Evolutionary conservation across 495 filamentous ascomycete genomes (phyloP).

Genomic region (Staphylotrichum tortipilum): DNA sequence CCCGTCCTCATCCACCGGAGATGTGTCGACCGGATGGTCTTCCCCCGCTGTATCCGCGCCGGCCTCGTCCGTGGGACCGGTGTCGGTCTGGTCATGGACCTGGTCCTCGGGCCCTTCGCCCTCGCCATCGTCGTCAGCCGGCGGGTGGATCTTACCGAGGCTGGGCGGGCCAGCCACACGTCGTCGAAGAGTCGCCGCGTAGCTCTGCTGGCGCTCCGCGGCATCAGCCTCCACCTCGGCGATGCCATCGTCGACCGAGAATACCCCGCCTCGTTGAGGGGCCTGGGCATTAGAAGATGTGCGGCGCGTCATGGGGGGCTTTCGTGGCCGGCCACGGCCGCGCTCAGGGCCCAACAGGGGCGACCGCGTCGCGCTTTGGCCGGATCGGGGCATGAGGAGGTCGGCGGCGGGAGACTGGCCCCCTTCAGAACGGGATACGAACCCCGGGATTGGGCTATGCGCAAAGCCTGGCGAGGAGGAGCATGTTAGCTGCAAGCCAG

Average conservation of each 20-base stretch:
- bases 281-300: slow-evolving; percentile 63
- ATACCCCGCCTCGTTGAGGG: slow-evolving; percentile 76
- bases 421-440: slow-evolving; percentile 16
- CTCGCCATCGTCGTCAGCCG: slow-evolving; percentile 27
- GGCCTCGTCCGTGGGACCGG: slow-evolving; percentile 21
- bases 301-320: slow-evolving; percentile 61
- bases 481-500: background rate
- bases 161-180: slow-evolving; percentile 52
- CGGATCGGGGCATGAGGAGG: slow-evolving; percentile 13
- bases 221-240: slow-evolving; percentile 66
- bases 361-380: slow-evolving; percentile 31
- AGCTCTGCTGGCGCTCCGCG: slow-evolving; percentile 31
- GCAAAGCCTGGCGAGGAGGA: slow-evolving; percentile 14
- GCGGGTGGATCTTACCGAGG: slow-evolving; percentile 51
- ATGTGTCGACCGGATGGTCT: slow-evolving; percentile 26
- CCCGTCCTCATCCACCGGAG: slow-evolving; percentile 45
- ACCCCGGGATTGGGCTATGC: slow-evolving; percentile 23
- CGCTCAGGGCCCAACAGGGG: slow-evolving; percentile 52
- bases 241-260: slow-evolving; percentile 87
- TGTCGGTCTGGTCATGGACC: slow-evolving; percentile 10
- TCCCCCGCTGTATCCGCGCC: slow-evolving; percentile 18
- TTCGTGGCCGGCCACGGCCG: slow-evolving; percentile 51
- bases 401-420: slow-evolving; percentile 26
- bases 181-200: slow-evolving; percentile 64
- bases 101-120: slow-evolving; percentile 20